phyloP scores from a whole-genome alignment of 139 green algal species.

The Chlorella sorokiniana region DNA sequence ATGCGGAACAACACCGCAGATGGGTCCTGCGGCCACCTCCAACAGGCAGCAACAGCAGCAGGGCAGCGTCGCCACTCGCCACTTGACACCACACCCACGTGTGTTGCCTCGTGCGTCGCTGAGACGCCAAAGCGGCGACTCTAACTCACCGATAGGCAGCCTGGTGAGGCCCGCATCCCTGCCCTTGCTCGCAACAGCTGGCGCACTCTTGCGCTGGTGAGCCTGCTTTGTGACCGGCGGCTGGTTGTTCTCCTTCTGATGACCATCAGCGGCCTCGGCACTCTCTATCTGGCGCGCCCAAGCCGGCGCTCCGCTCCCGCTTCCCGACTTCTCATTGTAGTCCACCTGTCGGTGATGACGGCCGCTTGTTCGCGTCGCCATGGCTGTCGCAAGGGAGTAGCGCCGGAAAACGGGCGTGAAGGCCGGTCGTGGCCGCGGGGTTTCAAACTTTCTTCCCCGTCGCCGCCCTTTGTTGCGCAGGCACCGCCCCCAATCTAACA shows the following conservation, averaged over 20 bases:
- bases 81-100: not conserved
- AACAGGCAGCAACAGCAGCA: slow-evolving; percentile 14
- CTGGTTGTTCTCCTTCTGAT: slow-evolving; percentile 11
- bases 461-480: no score
- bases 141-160: slow-evolving; percentile 30
- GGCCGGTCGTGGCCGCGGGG: no score
- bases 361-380: slow-evolving; percentile 14
- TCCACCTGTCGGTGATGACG: not conserved
- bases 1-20: not conserved
- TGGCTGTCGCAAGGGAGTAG: not conserved
- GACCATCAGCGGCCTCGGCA: not conserved
- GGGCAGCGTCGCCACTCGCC: not conserved
- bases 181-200: slow-evolving; percentile 18
- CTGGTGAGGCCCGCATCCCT: slow-evolving; percentile 12
- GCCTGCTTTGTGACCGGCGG: not conserved
- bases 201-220: not conserved
- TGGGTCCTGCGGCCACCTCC: no score
- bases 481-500: no score
- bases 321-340: slow-evolving; percentile 6
- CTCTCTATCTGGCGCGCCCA: not conserved
- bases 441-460: not conserved
- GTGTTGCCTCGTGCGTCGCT: no score
- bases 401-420: no score
- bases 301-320: not conserved
- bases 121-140: no score